A percentile compares a stretch with the other conserved stretches of the same genome.
Evolutionary conservation across 352 stramenopile species (phyloP).

Genomic region (Phytophthora litchii): DNA sequence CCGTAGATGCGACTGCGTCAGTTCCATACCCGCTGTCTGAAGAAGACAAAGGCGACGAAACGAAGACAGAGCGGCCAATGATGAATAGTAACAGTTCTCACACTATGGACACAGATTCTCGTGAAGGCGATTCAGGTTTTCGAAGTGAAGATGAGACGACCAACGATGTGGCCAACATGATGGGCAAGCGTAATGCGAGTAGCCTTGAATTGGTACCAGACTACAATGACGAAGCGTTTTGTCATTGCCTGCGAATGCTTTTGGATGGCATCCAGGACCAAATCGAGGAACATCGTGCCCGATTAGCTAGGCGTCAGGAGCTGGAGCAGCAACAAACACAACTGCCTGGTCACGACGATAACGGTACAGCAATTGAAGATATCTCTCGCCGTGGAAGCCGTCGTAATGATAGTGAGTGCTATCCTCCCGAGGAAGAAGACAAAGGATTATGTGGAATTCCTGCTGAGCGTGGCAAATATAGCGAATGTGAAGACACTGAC

Average conservation of each 20-base stretch:
- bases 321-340: conserved; percentile 31
- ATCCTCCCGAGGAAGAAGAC: conserved; percentile 23
- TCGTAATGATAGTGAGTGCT: conserved; percentile 24
- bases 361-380: conserved; percentile 14
- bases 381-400: conserved; percentile 21
- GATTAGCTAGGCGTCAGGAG: conserved; percentile 44
- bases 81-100: conserved; percentile 33
- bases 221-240: conserved; percentile 71
- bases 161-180: conserved; percentile 12
- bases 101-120: conserved; percentile 30
- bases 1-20: not conserved
- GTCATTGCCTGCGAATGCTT: conserved; percentile 66
- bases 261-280: conserved; percentile 84
- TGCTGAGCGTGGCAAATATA: conserved; percentile 3
- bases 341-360: conserved; percentile 35
- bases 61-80: conserved; percentile 1
- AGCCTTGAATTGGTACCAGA: conserved; percentile 40
- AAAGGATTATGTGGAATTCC: conserved; percentile 15
- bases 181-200: conserved; percentile 16
- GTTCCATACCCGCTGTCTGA: conserved; percentile 6
- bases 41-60: conserved; percentile 1
- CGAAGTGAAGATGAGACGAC: conserved; percentile 17
- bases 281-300: conserved; percentile 78
- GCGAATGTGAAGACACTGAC: conserved; percentile 24
- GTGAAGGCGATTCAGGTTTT: conserved; percentile 20